These are phyloP conservation scores for Larix kaempferi DNA, from an alignment of 75 land plant genomes.

Conservation along the genomic window DNA sequence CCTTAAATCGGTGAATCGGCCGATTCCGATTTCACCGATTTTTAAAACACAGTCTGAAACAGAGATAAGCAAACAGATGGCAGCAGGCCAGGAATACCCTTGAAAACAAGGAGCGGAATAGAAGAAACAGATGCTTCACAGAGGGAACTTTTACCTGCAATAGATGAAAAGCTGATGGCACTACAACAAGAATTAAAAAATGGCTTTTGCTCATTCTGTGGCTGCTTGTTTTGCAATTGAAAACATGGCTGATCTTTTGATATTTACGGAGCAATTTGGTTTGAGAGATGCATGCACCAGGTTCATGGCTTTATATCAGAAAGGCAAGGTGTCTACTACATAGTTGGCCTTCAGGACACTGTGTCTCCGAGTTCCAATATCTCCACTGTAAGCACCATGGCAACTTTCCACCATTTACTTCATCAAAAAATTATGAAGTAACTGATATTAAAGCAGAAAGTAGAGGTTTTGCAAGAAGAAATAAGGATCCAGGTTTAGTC, in stretches of 20 bases:
- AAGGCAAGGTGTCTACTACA: neutral
- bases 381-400: conserved; percentile 40
- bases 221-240: conserved; percentile 33
- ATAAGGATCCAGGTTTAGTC: neutral
- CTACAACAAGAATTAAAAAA: conserved; percentile 38
- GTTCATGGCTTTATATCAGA: neutral
- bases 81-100: too few species aligned
- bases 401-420: neutral
- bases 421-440: neutral
- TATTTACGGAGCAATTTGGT: conserved; percentile 45
- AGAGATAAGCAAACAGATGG: too few species aligned
- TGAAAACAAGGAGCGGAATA: too few species aligned
- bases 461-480: neutral
- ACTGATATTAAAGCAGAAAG: neutral
- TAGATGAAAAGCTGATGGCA: conserved; percentile 58
- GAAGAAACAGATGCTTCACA: too few species aligned
- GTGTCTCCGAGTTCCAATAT: conserved; percentile 55
- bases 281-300: conserved; percentile 18
- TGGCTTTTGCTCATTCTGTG: conserved; percentile 43
- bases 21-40: too few species aligned
- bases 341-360: neutral
- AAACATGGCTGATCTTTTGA: conserved; percentile 34
- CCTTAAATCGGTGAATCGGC: too few species aligned
- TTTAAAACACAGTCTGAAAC: too few species aligned
- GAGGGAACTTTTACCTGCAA: conserved; percentile 67